Percentiles rank a stretch among this genome's conserved stretches.
Evolutionary conservation across 1,284 basidiomycete species (phyloP).

Genomic region (Ceraceosorus guamensis): DNA sequence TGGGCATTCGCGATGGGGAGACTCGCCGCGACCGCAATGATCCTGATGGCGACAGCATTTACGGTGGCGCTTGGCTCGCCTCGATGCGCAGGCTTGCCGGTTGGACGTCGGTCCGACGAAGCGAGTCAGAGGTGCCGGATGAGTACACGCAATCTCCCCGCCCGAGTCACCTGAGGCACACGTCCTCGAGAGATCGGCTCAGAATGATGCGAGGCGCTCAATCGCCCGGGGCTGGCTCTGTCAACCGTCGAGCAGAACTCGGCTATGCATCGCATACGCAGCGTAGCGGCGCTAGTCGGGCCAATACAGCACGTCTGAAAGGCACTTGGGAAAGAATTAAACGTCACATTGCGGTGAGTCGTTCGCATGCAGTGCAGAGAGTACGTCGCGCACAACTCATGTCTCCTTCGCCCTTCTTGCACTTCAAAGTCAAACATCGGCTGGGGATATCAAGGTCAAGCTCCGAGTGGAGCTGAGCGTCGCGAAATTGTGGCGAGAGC

Average conservation of each 20-base stretch:
- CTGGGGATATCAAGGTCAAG: slow-evolving; percentile 69
- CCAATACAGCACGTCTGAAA: not conserved
- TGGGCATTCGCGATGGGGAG: no score
- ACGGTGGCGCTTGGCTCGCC: not conserved
- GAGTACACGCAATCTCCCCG: no score
- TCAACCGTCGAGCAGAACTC: not conserved
- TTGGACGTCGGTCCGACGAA: not conserved
- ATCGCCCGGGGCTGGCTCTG: no score
- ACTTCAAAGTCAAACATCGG: slow-evolving; percentile 50
- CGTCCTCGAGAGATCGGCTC: not conserved
- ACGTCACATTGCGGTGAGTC: slow-evolving; percentile 10
- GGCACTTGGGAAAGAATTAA: slow-evolving; percentile 8
- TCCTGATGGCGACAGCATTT: slow-evolving; percentile 1
- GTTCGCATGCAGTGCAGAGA: no score
- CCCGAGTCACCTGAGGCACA: no score
- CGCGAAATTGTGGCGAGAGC: slow-evolving; percentile 61
- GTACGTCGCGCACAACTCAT: no score
- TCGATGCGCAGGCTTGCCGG: not conserved
- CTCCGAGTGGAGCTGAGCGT: slow-evolving; percentile 67
- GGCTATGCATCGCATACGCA: not conserved
- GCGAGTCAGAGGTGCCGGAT: no score
- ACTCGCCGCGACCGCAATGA: no score
- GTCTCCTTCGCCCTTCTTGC: no score
- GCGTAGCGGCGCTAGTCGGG: not conserved
- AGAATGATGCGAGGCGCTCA: no score